A percentile compares a stretch with the other conserved stretches of the same genome.
phyloP scores from a whole-genome alignment of 1,284 basidiomycete genomes.

The Austroboletus novae-zelandiae region DNA sequence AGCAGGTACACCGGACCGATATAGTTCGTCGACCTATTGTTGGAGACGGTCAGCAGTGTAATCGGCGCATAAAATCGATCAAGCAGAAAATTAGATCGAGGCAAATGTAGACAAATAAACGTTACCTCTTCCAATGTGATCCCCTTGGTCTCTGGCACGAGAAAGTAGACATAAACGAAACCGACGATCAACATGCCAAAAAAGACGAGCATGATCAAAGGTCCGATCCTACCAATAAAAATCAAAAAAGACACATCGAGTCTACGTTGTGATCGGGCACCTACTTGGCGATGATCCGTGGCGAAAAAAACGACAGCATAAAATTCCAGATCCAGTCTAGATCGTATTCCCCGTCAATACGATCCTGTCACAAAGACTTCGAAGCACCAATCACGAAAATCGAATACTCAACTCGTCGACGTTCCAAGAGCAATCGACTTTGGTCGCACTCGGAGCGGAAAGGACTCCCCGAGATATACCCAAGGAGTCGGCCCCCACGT shows the following conservation, averaged over 20 bases:
- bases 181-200: conserved; percentile 75
- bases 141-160: conserved; percentile 30
- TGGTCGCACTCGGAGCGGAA: conserved; percentile 60
- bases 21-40: conserved; percentile 30
- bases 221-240: conserved; percentile 52
- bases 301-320: conserved; percentile 54
- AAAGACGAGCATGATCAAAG: conserved; percentile 73
- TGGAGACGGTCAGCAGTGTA: background rate
- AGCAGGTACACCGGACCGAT: conserved; percentile 23
- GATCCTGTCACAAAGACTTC: too few species aligned
- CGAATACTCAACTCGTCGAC: conserved; percentile 40
- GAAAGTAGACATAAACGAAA: conserved; percentile 49
- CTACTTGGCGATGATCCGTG: conserved; percentile 46
- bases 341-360: too few species aligned
- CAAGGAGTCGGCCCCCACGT: conserved; percentile 61
- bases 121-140: conserved; percentile 29
- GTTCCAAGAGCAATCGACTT: conserved; percentile 61
- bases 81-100: background rate
- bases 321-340: conserved; percentile 61
- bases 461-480: conserved; percentile 62
- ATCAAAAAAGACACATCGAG: too few species aligned
- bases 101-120: too few species aligned
- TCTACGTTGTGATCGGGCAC: background rate
- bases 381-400: too few species aligned
- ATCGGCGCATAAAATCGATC: background rate